Evolutionary conservation across 495 filamentous ascomycete genomes (phyloP), one percentile per base, ranked within the genome.

Genomic region (Acidomyces sp.): DNA sequence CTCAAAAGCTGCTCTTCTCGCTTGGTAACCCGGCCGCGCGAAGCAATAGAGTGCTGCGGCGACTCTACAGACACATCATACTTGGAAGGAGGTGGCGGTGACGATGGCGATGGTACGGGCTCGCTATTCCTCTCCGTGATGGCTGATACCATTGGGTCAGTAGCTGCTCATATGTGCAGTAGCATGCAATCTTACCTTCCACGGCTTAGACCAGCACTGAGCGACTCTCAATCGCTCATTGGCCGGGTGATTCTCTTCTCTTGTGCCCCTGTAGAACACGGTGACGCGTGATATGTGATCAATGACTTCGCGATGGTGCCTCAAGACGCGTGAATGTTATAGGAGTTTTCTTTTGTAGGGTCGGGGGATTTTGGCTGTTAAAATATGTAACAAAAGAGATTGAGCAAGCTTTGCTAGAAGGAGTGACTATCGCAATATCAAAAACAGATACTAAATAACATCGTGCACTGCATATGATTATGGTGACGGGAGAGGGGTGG

Each of bases 51-150:
- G 29, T 4, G 37, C 9, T 11, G 37, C 9, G 3, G 33, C 17
- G 32, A 35, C 2, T 2, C 34, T 45, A 45, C 22, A 15, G 34
- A 16, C 12, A 31, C 22, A 39, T 45, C 42, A 39, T 45, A 23
- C 26, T 39, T 35, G 25, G 33, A 12, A 28, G 15, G 6, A 10
- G 42, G 42, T 12, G 42, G 42, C 24, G 42, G 39, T 19, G 42
- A 45, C 17, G 42, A 27, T 9, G 19, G 41, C 17, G 42, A 27
- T 9, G 19, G 41, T 6, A 43, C 31, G 13, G 31, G 12, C 6
- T 34, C 24, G 30, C 9, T 12, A 13, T n/a, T 10, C 18, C 23
- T 11, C 6, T 33, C 39, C 39, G 39, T 42, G 39, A 15, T 42
- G 39, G 2, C 39, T 42, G 23, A 6, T 34, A 15, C 16, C 6